phyloP scores from a whole-genome alignment of 257 asterid genomes.

The Verbena officinalis region DNA sequence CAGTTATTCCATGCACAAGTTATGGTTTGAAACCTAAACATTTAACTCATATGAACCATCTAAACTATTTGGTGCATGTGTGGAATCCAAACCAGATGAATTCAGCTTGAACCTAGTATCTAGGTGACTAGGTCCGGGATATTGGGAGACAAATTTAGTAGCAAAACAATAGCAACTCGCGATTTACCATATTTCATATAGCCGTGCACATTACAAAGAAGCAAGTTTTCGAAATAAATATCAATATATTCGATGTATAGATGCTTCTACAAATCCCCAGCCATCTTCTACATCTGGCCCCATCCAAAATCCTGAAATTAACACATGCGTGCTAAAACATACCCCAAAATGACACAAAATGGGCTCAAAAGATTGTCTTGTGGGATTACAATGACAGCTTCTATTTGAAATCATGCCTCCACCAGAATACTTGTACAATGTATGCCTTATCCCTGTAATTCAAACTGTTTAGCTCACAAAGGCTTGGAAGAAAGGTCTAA shows the following conservation, averaged over 20 bases:
- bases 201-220: no score
- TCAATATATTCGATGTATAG: conserved; percentile 35
- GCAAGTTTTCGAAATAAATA: not conserved
- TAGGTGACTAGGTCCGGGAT: no score
- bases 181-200: no score
- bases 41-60: no score
- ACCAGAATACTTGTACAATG: conserved; percentile 17
- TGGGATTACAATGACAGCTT: conserved; percentile 25
- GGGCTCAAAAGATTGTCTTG: conserved; percentile 34
- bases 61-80: no score
- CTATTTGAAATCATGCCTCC: conserved; percentile 33
- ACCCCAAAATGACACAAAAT: conserved; percentile 31
- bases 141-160: not conserved
- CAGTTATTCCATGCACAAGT: no score
- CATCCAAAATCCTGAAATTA: conserved; percentile 69
- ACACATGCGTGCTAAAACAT: conserved; percentile 28
- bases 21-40: no score
- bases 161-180: not conserved
- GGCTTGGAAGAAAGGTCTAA: not conserved
- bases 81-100: no score
- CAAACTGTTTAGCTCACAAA: conserved; percentile 20
- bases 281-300: conserved; percentile 86
- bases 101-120: no score
- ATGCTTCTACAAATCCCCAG: conserved; percentile 79
- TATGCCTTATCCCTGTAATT: conserved; percentile 30